Conservation (phyloP, 805 yeast species). For the Hanseniaspora nectarophila region DNA sequence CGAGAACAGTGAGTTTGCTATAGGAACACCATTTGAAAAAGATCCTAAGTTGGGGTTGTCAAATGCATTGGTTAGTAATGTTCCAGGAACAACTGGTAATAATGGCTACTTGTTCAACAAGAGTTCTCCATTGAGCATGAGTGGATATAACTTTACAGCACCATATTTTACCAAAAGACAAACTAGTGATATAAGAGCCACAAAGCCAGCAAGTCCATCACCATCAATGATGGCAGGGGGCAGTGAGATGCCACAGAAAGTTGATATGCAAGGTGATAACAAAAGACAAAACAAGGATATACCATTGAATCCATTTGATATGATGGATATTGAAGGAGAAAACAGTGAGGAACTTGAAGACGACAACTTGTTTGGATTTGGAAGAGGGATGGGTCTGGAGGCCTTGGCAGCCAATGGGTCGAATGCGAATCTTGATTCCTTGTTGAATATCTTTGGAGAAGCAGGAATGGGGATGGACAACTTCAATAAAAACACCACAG, state of each 20-base stretch:
- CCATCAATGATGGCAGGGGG: not conserved
- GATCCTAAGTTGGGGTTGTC: not conserved
- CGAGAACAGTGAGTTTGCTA: slow-evolving; percentile 6
- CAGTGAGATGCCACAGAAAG: not conserved
- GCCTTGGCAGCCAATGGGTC: slow-evolving; percentile 6
- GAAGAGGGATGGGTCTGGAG: slow-evolving; percentile 13
- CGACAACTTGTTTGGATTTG: slow-evolving; percentile 7
- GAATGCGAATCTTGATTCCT: slow-evolving; percentile 8
- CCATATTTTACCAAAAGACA: slow-evolving; percentile 2
- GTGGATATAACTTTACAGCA: not conserved
- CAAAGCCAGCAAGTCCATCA: slow-evolving; percentile 3
- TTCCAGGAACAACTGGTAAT: not conserved
- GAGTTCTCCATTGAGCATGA: not conserved
- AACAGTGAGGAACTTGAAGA: slow-evolving; percentile 4
- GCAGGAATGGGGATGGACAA: not conserved
- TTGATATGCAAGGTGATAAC: too few relatives aligned
- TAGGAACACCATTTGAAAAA: slow-evolving; percentile 7
- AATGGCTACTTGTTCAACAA: not conserved
- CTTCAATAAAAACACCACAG: slow-evolving; percentile 20
- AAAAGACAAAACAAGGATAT: not conserved
- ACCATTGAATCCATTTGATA: not conserved
- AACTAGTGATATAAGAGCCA: slow-evolving; percentile 11
- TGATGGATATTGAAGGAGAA: not conserved
- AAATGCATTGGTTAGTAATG: not conserved
- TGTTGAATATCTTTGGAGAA: slow-evolving; percentile 6